Conservation (phyloP, 2,329 filamentous ascomycete genomes). For the Dactylella cylindrospora region DNA sequence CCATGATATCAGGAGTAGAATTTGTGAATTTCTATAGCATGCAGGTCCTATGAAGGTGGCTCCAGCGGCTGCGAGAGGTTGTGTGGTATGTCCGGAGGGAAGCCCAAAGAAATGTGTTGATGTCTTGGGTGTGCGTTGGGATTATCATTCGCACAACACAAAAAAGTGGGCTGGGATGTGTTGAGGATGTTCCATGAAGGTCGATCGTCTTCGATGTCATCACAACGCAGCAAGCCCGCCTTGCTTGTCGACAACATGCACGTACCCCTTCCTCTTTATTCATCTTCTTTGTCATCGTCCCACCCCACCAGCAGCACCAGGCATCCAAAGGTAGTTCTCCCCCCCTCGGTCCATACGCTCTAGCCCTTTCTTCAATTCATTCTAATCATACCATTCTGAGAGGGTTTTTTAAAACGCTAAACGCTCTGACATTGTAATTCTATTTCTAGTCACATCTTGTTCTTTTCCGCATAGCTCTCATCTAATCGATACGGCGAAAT, state of each 20-base stretch:
- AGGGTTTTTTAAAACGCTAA: too few relatives aligned
- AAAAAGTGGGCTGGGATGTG: too few relatives aligned
- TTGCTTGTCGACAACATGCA: too few relatives aligned
- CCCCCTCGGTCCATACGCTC: conserved; percentile 3
- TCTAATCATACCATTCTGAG: too few relatives aligned
- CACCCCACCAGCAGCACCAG: neutral
- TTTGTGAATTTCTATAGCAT: neutral
- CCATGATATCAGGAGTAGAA: neutral
- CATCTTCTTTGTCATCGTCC: neutral
- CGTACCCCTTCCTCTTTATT: neutral
- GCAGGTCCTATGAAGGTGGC: neutral
- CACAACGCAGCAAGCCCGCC: too few relatives aligned
- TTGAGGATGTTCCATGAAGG: conserved; percentile 15
- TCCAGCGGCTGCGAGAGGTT: neutral
- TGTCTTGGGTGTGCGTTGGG: neutral
- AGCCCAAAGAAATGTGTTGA: neutral
- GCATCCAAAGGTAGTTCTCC: neutral
- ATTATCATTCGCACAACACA: neutral
- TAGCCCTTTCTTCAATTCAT: neutral
- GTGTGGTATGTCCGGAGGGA: neutral
- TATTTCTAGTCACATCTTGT: neutral
- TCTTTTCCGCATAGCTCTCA: conserved; percentile 1
- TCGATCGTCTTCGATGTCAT: conserved; percentile 28
- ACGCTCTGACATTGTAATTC: too few relatives aligned
- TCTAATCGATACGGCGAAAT: conserved; percentile 11